phyloP scores from a whole-genome alignment of 2,329 filamentous ascomycete species.

The Berkeleyomyces rouxiae region DNA sequence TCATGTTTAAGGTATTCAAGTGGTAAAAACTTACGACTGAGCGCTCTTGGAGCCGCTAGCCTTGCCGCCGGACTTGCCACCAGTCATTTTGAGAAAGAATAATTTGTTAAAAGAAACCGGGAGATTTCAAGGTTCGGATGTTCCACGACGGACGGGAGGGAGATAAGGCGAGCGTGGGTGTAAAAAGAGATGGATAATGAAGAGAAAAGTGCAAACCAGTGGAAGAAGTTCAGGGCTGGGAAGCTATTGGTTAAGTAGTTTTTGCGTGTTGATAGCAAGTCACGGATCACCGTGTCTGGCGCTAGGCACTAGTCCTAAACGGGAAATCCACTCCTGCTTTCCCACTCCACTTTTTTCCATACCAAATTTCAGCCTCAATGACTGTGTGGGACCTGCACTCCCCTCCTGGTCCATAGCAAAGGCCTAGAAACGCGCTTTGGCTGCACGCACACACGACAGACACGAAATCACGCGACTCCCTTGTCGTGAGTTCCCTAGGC shows the following conservation, averaged over 20 bases:
- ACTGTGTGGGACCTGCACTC: not conserved
- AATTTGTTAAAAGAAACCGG: not conserved
- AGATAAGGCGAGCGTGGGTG: not conserved
- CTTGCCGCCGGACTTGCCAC: constrained; percentile 99
- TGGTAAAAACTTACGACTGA: constrained; percentile 65
- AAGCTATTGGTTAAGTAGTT: constrained; percentile 38
- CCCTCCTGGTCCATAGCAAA: not conserved
- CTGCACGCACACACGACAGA: not conserved
- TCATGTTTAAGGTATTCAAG: not conserved
- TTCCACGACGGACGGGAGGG: not conserved
- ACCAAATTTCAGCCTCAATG: constrained; percentile 7
- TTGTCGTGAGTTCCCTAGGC: not conserved
- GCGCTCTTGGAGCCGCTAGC: constrained; percentile 97
- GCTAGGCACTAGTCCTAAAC: constrained; percentile 16
- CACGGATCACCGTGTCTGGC: constrained; percentile 30
- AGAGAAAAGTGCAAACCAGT: not conserved
- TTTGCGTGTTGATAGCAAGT: constrained; percentile 30
- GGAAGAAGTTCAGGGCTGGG: not conserved
- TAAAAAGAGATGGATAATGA: constrained; percentile 18
- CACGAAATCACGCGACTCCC: not conserved
- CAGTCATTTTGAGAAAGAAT: constrained; percentile 78
- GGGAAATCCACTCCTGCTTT: constrained; percentile 16
- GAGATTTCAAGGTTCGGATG: constrained; percentile 8
- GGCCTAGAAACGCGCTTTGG: not conserved
- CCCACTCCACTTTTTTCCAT: constrained; percentile 8